These are phyloP conservation scores for Elaeis guineensis DNA, from an alignment of 176 grass and related monocot species.

Conservation along the genomic window DNA sequence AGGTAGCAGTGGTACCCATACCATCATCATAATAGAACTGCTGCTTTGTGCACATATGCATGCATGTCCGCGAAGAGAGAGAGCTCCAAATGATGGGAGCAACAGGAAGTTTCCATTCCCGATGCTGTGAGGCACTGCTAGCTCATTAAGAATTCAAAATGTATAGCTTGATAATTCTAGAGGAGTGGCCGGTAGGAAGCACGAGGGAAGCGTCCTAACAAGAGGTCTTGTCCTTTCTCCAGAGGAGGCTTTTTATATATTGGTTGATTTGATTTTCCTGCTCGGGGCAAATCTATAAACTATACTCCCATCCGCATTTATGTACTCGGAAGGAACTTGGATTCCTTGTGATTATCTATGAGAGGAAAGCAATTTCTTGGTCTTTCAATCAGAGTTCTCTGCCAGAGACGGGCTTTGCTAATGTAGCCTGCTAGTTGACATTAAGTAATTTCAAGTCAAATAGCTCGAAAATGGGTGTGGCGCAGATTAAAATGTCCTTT, in stretches of 20 bases:
- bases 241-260: slow-evolving; percentile 29
- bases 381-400: too few relatives aligned
- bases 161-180: neutral
- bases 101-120: slow-evolving; percentile 13
- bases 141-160: slow-evolving; percentile 28
- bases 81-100: slow-evolving; percentile 29
- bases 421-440: too few relatives aligned
- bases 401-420: too few relatives aligned
- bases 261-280: slow-evolving; percentile 34
- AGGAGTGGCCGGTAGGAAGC: slow-evolving; percentile 19
- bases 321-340: slow-evolving; percentile 21
- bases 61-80: neutral
- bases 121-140: slow-evolving; percentile 28
- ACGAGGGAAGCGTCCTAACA: slow-evolving; percentile 42
- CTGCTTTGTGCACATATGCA: neutral
- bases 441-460: too few relatives aligned
- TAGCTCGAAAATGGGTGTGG: too few relatives aligned
- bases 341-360: slow-evolving; percentile 16
- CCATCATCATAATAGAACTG: too few relatives aligned
- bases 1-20: too few relatives aligned
- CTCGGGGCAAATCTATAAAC: slow-evolving; percentile 21
- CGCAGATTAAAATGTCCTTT: too few relatives aligned
- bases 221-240: slow-evolving; percentile 41
- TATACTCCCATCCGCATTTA: neutral
- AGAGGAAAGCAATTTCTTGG: too few relatives aligned